Conservation (phyloP, 805 yeast species). For the Saccharomyces cerevisiae region DNA sequence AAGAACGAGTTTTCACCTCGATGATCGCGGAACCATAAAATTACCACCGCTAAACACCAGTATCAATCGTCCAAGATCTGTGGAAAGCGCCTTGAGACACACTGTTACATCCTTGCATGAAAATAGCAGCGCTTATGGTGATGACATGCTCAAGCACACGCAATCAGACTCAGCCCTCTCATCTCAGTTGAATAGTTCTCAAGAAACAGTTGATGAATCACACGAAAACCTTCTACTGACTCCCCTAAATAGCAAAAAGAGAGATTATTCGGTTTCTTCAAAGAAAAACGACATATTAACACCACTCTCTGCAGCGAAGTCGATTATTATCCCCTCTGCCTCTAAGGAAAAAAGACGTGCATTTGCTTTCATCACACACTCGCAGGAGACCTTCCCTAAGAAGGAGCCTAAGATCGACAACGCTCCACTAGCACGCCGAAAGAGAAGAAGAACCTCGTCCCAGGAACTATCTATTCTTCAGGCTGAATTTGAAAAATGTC, state of each 20-base stretch:
- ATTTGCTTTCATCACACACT: conserved; percentile 88
- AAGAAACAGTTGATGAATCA: not conserved
- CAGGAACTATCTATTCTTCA: conserved; percentile 76
- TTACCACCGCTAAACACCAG: conserved; percentile 22
- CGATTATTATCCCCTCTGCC: conserved; percentile 26
- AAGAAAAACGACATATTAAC: conserved; percentile 22
- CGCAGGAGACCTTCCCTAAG: conserved; percentile 78
- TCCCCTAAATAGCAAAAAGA: conserved; percentile 3
- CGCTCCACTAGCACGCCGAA: conserved; percentile 87
- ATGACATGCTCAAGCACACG: not conserved
- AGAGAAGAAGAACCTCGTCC: conserved; percentile 91
- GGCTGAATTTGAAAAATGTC: conserved; percentile 63
- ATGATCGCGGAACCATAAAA: conserved; percentile 22
- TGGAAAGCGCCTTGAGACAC: conserved; percentile 23
- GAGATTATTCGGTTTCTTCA: conserved; percentile 4
- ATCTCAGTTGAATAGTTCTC: not conserved
- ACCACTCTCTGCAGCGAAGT: conserved; percentile 29
- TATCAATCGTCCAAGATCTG: conserved; percentile 17
- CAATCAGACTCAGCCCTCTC: not conserved
- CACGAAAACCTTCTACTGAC: not conserved
- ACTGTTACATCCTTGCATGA: conserved; percentile 5
- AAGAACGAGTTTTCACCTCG: conserved; percentile 17
- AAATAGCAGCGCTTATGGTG: not conserved
- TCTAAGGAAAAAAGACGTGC: conserved; percentile 30
- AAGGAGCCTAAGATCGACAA: conserved; percentile 82